Evolutionary conservation across 2,329 filamentous ascomycete species (phyloP).

Genomic region (Botrytis deweyae): DNA sequence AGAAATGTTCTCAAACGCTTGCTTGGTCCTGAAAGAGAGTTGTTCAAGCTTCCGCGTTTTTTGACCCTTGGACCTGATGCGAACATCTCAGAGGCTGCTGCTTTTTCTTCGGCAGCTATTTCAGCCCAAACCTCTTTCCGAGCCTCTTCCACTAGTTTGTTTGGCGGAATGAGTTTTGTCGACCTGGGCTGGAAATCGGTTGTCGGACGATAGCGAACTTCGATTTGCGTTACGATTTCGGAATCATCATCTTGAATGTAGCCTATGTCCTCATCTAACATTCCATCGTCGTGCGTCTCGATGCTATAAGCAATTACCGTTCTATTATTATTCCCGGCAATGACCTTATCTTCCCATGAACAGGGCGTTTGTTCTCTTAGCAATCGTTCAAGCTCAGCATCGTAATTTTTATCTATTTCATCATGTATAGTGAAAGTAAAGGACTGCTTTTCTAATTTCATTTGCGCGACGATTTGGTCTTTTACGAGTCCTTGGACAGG

Average conservation of each 20-base stretch:
- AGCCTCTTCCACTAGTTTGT: not conserved
- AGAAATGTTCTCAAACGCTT: conserved; percentile 12
- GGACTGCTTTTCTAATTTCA: not conserved
- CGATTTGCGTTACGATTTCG: conserved; percentile 8
- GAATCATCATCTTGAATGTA: not conserved
- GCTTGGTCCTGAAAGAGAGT: not conserved
- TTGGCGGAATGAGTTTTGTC: not conserved
- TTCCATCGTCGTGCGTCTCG: conserved; percentile 3
- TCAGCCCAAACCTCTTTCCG: not conserved
- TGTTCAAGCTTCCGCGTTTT: not conserved
- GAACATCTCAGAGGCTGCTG: not conserved
- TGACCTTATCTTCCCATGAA: not conserved
- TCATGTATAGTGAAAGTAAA: conserved; percentile 5
- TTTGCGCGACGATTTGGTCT: not conserved
- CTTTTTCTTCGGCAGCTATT: conserved; percentile 5
- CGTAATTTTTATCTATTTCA: not conserved
- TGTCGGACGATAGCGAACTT: conserved; percentile 17
- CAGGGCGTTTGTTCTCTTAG: not conserved
- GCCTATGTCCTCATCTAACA: conserved; percentile 3
- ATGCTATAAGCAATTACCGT: not conserved
- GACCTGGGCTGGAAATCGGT: conserved; percentile 16
- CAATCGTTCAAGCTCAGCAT: not conserved
- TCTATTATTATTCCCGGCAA: not conserved
- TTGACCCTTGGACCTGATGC: not conserved
- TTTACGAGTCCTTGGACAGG: conserved; percentile 10